Conservation (phyloP, 371 early-diverging fungal species). For the Mortierella sp. region DNA sequence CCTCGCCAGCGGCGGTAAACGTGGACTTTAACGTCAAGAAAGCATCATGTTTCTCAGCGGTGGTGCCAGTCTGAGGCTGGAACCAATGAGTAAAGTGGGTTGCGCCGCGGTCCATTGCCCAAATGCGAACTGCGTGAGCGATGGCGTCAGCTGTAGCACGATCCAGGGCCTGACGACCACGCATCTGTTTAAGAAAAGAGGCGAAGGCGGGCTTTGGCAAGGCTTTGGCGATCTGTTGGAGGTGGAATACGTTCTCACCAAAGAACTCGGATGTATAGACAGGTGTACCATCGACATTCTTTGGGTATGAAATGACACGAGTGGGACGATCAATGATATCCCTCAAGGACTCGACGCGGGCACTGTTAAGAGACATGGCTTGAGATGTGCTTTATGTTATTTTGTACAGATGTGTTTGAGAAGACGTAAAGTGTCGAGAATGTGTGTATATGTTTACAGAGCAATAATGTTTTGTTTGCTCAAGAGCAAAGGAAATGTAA, state of each 20-base stretch:
- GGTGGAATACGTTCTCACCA: constrained; percentile 92
- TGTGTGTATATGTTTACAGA: not conserved
- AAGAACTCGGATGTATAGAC: constrained; percentile 90
- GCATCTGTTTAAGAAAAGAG: constrained; percentile 89
- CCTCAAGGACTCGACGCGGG: constrained; percentile 62
- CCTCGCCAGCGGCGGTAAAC: constrained; percentile 83
- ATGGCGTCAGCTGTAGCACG: constrained; percentile 96
- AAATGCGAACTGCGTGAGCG: constrained; percentile 96
- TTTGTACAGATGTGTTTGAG: no score
- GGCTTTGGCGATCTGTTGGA: constrained; percentile 85
- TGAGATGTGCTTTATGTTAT: not conserved
- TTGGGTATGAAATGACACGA: constrained; percentile 81
- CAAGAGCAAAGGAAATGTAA: not conserved
- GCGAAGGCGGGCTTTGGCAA: constrained; percentile 96
- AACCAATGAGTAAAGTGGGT: constrained; percentile 99
- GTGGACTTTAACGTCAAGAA: constrained; percentile 89
- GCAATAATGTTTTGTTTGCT: not conserved
- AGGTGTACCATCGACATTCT: constrained; percentile 73
- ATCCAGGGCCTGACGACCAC: constrained; percentile 90
- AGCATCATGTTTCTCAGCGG: constrained; percentile 99
- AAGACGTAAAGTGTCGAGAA: no score
- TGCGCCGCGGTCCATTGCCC: constrained; percentile 96
- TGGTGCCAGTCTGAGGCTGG: constrained; percentile 98
- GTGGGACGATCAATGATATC: constrained; percentile 64
- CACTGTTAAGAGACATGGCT: constrained; percentile 40